Evolutionary conservation across 208 protist genomes (phyloP).

Genomic region (Angomonas deanei): DNA sequence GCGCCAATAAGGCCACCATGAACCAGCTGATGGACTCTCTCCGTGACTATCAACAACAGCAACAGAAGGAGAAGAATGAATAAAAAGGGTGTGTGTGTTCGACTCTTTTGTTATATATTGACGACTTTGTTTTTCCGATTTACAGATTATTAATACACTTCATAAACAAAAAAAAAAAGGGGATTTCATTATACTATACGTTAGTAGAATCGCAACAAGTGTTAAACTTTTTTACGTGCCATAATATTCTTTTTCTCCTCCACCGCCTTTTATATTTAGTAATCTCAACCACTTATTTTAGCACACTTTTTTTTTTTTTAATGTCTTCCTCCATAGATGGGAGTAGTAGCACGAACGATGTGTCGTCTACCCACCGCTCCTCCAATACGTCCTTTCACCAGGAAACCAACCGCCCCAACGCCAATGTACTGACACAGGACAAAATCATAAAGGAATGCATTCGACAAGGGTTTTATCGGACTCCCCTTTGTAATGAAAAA

Average conservation of each 20-base stretch:
- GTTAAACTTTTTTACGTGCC: no score
- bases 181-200: neutral
- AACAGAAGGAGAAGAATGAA: conserved; percentile 33
- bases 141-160: neutral
- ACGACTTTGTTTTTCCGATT: neutral
- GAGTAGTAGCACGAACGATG: conserved; percentile 50
- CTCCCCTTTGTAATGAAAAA: conserved; percentile 91
- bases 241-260: no score
- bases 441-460: conserved; percentile 85
- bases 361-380: conserved; percentile 29
- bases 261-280: no score
- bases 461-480: conserved; percentile 81
- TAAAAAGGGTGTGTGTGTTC: neutral
- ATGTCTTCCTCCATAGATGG: conserved; percentile 31
- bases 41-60: conserved; percentile 64
- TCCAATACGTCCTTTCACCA: conserved; percentile 16
- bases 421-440: conserved; percentile 61
- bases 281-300: conserved; percentile 2
- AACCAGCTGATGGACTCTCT: conserved; percentile 75
- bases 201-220: neutral
- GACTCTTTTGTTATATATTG: conserved; percentile 6
- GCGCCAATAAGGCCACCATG: conserved; percentile 71
- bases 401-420: neutral
- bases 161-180: conserved; percentile 2
- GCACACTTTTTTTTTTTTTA: conserved; percentile 9